phyloP scores from a whole-genome alignment of 202 grass and related monocot species.

The Digitaria exilis region DNA sequence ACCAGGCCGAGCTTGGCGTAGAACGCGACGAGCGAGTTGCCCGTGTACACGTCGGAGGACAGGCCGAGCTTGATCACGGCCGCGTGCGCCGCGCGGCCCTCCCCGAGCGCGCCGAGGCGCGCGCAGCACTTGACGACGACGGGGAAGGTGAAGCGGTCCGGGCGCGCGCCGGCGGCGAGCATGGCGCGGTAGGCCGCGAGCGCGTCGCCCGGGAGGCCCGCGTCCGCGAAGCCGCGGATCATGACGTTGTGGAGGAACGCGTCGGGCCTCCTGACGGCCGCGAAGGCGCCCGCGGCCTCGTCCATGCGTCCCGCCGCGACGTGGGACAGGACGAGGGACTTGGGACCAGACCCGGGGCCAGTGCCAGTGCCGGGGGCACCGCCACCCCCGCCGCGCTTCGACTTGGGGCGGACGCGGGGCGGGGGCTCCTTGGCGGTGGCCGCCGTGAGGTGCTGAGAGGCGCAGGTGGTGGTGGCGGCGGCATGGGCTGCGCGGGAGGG shows the following conservation, averaged over 20 bases:
- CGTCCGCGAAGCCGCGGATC: constrained; percentile 71
- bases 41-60: constrained; percentile 54
- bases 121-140: constrained; percentile 73
- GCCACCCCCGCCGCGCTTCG: constrained; percentile 23
- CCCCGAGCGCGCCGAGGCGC: constrained; percentile 3
- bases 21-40: constrained; percentile 72
- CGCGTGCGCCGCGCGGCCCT: constrained; percentile 56
- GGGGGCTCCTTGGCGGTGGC: constrained; percentile 56
- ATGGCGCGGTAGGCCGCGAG: constrained; percentile 61
- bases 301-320: constrained; percentile 61
- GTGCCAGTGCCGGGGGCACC: too few species aligned
- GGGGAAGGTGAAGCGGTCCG: constrained; percentile 85
- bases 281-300: constrained; percentile 54
- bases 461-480: constrained; percentile 26
- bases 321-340: constrained; percentile 53
- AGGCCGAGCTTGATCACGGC: constrained; percentile 63
- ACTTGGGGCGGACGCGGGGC: constrained; percentile 30
- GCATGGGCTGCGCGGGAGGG: constrained; percentile 42
- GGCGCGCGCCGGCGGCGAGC: constrained; percentile 46
- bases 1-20: constrained; percentile 68
- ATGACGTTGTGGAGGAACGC: constrained; percentile 81
- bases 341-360: constrained; percentile 17
- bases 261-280: constrained; percentile 34
- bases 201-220: constrained; percentile 49
- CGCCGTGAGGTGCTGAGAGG: constrained; percentile 42